phyloP scores from a whole-genome alignment of 441 rosid genomes.

The Corymbia calophylla region DNA sequence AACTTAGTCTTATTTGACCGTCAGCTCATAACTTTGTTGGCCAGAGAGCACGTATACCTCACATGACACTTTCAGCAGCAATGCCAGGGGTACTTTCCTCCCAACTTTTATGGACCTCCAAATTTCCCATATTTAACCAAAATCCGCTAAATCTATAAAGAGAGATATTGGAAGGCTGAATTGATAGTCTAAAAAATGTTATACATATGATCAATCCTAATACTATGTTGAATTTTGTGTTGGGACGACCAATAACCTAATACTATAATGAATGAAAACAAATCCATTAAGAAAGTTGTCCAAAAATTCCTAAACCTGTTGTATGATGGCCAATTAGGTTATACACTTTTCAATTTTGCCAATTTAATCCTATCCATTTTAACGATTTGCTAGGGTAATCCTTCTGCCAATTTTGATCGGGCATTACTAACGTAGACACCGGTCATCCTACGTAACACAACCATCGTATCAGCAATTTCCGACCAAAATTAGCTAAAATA shows the following conservation, averaged over 20 bases:
- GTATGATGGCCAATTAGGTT: background rate
- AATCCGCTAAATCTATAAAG: background rate
- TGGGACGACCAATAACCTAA: background rate
- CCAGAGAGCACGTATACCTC: background rate
- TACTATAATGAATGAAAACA: background rate
- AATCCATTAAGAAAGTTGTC: background rate
- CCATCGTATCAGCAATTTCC: accelerated
- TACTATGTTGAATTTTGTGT: background rate
- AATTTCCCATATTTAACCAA: background rate
- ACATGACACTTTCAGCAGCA: no score
- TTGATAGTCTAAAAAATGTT: background rate
- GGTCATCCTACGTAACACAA: accelerated
- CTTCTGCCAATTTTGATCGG: accelerated
- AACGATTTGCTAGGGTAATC: background rate
- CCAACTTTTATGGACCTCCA: background rate
- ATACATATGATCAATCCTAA: background rate
- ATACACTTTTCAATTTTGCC: background rate
- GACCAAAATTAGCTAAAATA: background rate
- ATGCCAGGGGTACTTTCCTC: background rate
- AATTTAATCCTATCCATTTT: background rate
- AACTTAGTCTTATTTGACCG: background rate
- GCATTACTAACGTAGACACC: background rate
- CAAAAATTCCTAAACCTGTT: background rate
- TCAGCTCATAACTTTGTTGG: no score
- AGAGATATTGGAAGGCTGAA: background rate